Evolutionary conservation across 2,329 filamentous ascomycete genomes (phyloP), one percentile per base, ranked within the genome.

Genomic region (Pseudogymnoascus sp.): DNA sequence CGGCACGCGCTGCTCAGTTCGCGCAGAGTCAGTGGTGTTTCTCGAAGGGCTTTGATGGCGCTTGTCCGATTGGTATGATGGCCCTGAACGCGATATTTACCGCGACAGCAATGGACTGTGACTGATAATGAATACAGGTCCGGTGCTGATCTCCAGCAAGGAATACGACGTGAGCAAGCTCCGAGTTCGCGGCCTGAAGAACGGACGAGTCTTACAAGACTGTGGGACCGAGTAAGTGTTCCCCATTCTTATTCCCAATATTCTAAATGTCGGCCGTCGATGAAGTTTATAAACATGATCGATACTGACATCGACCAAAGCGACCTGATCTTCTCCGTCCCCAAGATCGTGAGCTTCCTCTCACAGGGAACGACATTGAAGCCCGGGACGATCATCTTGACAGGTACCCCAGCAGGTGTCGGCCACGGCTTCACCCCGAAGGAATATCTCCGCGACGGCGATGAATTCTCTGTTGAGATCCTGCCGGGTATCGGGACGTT

Each of bases 261-360:
- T 19, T 55, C n/a, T 33, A 5, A 55, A 33, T 35, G 49, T 33
- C 28, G 9, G 16, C 9, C n/a, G 11, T 22, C 5, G 28, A 55
- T 33, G 11, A 22, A 7, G 1, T 55, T 35, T 22, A 55, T 35
- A 8, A 55, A 35, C 11, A 55, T 19, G 14, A 60, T 42, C 38
- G 58, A 30, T 25, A 60, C 33, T 60, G 33, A 60, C 35, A 60
- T n/a, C n/a, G 6, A n/a, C 2, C 5, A 41, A 69, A 83, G 80
- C 28, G 81, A 84, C 39, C 71, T 84, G 14, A 82, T 84, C 62
- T 84, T 84, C 68, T 76, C 71, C 22, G 76, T 85, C 9, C 74
- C 78, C 0, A 72, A 78, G 63, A 73, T 79, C 28, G 70, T 80
- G 19, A 67, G 68, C 5, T 76, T 76, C 45, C 64, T 79, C 0